These are phyloP conservation scores for Simplicillium sp. DNA, from an alignment of 2,329 filamentous ascomycete species.

Conservation along the genomic window DNA sequence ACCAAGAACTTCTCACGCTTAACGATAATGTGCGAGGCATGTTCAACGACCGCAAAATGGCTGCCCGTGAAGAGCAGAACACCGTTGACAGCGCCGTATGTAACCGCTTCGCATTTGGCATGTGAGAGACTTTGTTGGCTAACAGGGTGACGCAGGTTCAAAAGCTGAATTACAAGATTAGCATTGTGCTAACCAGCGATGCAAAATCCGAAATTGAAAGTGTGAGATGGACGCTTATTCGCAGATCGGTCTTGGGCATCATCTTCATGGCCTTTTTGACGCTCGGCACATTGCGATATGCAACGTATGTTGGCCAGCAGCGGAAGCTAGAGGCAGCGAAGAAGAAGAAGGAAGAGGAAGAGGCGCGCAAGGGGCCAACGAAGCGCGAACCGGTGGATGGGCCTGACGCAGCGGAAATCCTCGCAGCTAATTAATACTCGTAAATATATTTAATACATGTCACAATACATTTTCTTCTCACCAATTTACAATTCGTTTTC, in stretches of 20 bases:
- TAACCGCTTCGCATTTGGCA: constrained; percentile 9
- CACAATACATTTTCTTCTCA: neutral
- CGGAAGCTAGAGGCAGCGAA: constrained; percentile 35
- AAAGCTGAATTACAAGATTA: constrained; percentile 94
- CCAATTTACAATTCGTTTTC: neutral
- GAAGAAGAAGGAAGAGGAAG: constrained; percentile 32
- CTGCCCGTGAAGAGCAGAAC: constrained; percentile 79
- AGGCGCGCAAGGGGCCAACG: constrained; percentile 12
- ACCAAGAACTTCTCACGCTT: constrained; percentile 70
- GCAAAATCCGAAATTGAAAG: constrained; percentile 87
- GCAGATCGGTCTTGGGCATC: constrained; percentile 54
- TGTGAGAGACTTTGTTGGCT: neutral
- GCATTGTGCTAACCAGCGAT: constrained; percentile 80
- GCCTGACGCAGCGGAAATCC: constrained; percentile 34
- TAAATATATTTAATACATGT: too few relatives aligned
- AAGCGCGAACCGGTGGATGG: constrained; percentile 2
- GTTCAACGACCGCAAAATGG: constrained; percentile 94
- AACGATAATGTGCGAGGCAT: constrained; percentile 91
- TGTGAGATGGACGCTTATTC: constrained; percentile 73
- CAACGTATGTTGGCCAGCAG: constrained; percentile 44
- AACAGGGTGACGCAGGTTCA: constrained; percentile 51
- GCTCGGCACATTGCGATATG: constrained; percentile 49
- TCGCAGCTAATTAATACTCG: constrained; percentile 40
- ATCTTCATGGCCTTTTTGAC: constrained; percentile 56
- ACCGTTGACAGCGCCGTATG: constrained; percentile 68